Conservation (phyloP, 2,329 filamentous ascomycete genomes). For the Orbilia ellipsospora region DNA sequence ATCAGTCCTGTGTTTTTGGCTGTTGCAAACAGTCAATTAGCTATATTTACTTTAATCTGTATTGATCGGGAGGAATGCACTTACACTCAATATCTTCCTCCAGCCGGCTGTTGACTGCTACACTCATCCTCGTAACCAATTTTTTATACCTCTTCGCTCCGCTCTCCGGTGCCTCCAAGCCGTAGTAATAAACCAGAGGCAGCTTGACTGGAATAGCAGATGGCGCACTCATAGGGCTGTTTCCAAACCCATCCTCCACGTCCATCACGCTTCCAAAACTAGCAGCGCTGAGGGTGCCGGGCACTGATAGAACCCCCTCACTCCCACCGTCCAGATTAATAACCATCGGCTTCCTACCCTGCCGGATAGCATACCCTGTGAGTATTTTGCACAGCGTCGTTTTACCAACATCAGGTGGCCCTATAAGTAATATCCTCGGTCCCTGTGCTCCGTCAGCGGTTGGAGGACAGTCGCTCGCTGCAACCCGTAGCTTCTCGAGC, state of each 20-base stretch:
- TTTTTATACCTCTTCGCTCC: conserved; percentile 78
- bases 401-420: conserved; percentile 82
- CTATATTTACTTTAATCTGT: neutral
- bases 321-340: conserved; percentile 81
- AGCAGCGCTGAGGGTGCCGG: conserved; percentile 86
- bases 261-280: conserved; percentile 89
- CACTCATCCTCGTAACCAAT: conserved; percentile 78
- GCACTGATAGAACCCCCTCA: conserved; percentile 80
- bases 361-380: conserved; percentile 80
- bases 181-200: conserved; percentile 90
- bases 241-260: conserved; percentile 88
- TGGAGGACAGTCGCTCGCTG: conserved; percentile 63
- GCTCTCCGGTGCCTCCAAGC: conserved; percentile 77
- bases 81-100: conserved; percentile 73
- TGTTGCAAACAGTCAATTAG: conserved; percentile 61
- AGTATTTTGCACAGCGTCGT: conserved; percentile 81
- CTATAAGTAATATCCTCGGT: conserved; percentile 85
- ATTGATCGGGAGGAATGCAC: neutral
- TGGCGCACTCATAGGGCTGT: conserved; percentile 88
- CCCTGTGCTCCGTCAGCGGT: conserved; percentile 66
- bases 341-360: conserved; percentile 78
- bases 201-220: conserved; percentile 89
- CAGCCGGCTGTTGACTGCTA: conserved; percentile 80
- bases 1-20: conserved; percentile 75
- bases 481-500: conserved; percentile 77